Percentiles rank a stretch among this genome's conserved stretches.
phyloP scores from a whole-genome alignment of 2,329 filamentous ascomycete species.

The Gliomastix tumulicola region DNA sequence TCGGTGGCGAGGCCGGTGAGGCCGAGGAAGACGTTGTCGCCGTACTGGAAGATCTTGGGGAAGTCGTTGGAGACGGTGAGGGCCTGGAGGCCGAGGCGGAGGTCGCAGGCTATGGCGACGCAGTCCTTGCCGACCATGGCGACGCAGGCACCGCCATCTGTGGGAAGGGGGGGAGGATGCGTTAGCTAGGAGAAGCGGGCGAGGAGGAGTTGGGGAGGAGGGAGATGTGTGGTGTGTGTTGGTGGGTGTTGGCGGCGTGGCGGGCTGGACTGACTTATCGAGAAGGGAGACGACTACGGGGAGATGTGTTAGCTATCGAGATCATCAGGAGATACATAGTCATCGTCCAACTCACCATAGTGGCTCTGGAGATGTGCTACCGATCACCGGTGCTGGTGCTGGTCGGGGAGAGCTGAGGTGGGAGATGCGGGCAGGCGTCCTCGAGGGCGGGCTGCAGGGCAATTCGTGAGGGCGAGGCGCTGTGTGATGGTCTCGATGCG shows the following conservation, averaged over 20 bases:
- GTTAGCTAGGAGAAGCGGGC: slow-evolving; percentile 3
- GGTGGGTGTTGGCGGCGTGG: no score
- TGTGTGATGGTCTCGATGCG: no score
- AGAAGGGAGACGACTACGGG: slow-evolving; percentile 77
- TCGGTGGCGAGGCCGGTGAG: slow-evolving; percentile 96
- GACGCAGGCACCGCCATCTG: slow-evolving; percentile 86
- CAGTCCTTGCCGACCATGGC: slow-evolving; percentile 99
- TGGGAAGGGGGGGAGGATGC: slow-evolving; percentile 3
- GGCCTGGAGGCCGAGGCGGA: slow-evolving; percentile 92
- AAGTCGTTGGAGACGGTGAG: slow-evolving; percentile 99
- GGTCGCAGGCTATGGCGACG: slow-evolving; percentile 97
- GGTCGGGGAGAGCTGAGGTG: no score
- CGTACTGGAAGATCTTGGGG: slow-evolving; percentile 98
- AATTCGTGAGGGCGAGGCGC: no score
- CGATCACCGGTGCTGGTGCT: no score
- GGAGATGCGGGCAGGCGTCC: no score
- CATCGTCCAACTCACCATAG: no score
- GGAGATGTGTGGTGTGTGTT: no score
- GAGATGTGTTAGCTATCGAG: slow-evolving; percentile 23
- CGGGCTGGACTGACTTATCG: slow-evolving; percentile 79
- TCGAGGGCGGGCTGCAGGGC: no score
- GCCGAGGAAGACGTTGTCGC: slow-evolving; percentile 88
- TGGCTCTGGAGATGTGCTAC: no score
- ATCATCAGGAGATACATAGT: no score
- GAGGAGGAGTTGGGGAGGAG: no score